Evolutionary conservation across 331 rosid species (phyloP).

Genomic region (Phaseolus coccineus): DNA sequence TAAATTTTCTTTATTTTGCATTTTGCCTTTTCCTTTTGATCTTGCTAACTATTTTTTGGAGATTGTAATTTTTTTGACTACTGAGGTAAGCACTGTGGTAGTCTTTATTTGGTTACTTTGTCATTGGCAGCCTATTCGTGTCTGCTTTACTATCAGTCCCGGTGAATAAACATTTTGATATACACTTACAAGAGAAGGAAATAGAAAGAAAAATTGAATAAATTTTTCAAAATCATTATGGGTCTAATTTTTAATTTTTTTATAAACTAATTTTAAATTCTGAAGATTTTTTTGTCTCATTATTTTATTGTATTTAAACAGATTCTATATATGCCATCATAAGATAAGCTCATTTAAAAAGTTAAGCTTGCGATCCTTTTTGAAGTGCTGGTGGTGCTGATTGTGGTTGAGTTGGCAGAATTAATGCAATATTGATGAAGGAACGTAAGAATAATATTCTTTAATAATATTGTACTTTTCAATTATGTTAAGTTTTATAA

Average conservation of each 20-base stretch:
- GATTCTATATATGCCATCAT: too few species aligned
- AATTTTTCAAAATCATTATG: too few species aligned
- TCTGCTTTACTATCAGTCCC: not conserved
- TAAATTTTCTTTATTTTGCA: conserved; percentile 15
- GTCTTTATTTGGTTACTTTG: conserved; percentile 15
- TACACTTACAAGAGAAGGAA: too few species aligned
- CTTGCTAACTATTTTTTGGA: conserved; percentile 4
- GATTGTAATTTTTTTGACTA: conserved; percentile 16
- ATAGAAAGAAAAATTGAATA: too few species aligned
- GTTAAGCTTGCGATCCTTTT: not conserved
- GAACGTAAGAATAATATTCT: not conserved
- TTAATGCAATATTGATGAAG: too few species aligned
- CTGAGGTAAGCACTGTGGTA: not conserved
- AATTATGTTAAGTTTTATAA: too few species aligned
- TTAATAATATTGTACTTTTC: too few species aligned
- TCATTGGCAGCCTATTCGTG: not conserved
- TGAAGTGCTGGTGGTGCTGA: not conserved
- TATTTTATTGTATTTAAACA: too few species aligned
- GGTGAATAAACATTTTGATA: too few species aligned
- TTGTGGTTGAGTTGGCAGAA: not conserved
- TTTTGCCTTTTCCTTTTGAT: not conserved
- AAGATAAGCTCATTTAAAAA: not conserved
- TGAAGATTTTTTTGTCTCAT: too few species aligned
- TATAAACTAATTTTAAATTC: too few species aligned
- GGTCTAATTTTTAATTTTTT: too few species aligned